Base-by-base conservation (phyloP, 176 grass and related monocot genomes). In the Hordeum marinum region DNA sequence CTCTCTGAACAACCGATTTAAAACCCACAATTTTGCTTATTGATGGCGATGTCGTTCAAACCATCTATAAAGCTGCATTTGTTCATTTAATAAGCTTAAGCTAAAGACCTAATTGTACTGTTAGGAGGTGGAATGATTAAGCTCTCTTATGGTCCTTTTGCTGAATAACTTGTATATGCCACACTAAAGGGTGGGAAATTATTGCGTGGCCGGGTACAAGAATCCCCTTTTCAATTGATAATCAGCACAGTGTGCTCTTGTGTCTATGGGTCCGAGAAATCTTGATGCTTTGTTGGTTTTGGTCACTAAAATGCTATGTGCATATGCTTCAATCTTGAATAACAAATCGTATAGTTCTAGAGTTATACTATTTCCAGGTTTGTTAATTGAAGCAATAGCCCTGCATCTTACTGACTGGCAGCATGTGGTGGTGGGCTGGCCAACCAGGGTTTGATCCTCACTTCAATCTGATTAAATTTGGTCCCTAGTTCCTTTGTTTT, bases 301-400 rank as follows among this genome's bases (percentile, higher is more conserved):
- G 35, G 59, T 21, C 37, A 26, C 35, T 83, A n/a, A 72, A 82
- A 82, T 82, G n/a, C 27, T 83, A 29, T 10, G 27, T 61, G 80
- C 2, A 59, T 82, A 24, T 43, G 9, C 54, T 73, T 58, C 72
- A 54, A 29, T 42, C 34, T 82, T 37, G 35, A 82, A 59, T n/a
- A 40, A 5, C 67, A n/a, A n/a, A 82, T 59, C 23, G 41, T 25
- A 31, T 42, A 20, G 15, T 80, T 63, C 60, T 79, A 39, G 77
- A 31, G 2, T 79, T 63, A 45, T 79, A 43, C 46, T 80, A 43
- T 72, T 69, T 58, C 14, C 15, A 0, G 0, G 15, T 58, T 41
- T 77, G 15, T 31, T 59, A 18, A 26, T 24, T 68, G n/a, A n/a
- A n/a, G n/a, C n/a, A n/a, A 3, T 31, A 7, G 2, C 15, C 6